These are phyloP conservation scores for Ophiosphaerella narmari DNA, from an alignment of 2,329 filamentous ascomycete species.

Conservation along the genomic window DNA sequence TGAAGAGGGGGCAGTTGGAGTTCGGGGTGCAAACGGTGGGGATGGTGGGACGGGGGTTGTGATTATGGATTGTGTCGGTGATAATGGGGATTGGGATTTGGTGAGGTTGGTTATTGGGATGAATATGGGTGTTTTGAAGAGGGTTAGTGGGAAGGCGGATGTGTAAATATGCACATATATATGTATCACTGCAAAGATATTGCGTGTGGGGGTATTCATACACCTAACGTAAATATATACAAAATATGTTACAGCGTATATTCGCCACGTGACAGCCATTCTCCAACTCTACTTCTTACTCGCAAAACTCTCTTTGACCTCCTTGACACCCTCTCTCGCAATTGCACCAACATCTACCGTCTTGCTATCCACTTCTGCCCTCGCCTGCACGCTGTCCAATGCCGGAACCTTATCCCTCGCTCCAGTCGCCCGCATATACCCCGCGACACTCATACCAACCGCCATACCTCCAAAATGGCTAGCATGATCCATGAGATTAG, in stretches of 20 bases:
- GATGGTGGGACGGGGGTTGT: constrained; percentile 85
- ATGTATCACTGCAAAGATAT: constrained; percentile 48
- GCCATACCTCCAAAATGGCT: constrained; percentile 44
- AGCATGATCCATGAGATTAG: constrained; percentile 36
- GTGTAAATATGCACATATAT: constrained; percentile 44
- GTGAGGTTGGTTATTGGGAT: constrained; percentile 85
- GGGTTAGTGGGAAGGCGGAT: not conserved
- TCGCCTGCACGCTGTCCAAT: constrained; percentile 11
- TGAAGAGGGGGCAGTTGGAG: constrained; percentile 23
- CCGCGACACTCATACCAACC: constrained; percentile 30
- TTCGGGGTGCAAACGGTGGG: constrained; percentile 53
- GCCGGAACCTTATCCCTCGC: constrained; percentile 21
- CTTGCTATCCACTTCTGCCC: constrained; percentile 18
- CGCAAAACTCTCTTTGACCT: constrained; percentile 40
- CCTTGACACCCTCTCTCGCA: constrained; percentile 27
- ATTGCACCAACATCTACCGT: constrained; percentile 31
- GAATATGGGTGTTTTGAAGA: constrained; percentile 67
- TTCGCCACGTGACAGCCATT: not conserved
- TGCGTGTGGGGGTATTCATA: not conserved
- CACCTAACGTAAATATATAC: not conserved
- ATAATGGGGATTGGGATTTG: constrained; percentile 87
- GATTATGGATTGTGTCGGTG: constrained; percentile 91
- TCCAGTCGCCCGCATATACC: constrained; percentile 32
- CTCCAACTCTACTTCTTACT: not conserved
- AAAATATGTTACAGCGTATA: constrained; percentile 2